Evolutionary conservation across 345 rosid genomes (phyloP), one percentile per base, ranked within the genome.

Genomic region (Hibiscus syriacus): DNA sequence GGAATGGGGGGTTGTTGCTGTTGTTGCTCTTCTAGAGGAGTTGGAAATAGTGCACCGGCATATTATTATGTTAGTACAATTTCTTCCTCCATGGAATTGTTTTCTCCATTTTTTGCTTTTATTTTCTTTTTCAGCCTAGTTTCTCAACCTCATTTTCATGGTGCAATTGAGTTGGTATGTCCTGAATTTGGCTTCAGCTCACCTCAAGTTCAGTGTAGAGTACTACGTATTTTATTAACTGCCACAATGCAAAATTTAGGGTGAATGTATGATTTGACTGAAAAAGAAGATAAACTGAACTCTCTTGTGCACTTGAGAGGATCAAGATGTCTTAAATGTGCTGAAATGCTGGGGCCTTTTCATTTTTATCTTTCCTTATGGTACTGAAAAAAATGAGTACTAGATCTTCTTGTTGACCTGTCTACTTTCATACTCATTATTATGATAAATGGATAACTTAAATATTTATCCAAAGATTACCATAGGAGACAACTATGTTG

Each of bases 1-100:
- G 70, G 77, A 66, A 89, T 92, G 98, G 98, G 98, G 76, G 95
- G 95, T 72, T 89, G 98, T 77, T 92, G 98, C 64, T 92, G 96
- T 73, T 80, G 96, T 22, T 52, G 14, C 80, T 70, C 86, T 75
- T 75, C 86, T 46, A 75, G 80, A 75, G 80, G 85, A 73, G 79
- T 79, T 79, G 88, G 74, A 59, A 69, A 66, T 75, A 62, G 49
- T 67, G 70, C 79, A 30, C 82, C 85, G 22, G 61, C 83, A 13
- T 81, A 78, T 72, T 86, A 80, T 75, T 85, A 82, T 79, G 96
- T 88, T 48, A 74, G 96, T 85, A 66, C 72, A 68, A 12, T 73
- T 30, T 75, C 72, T 41, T 57, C 8, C 67, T 72, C 22, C 61
- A 30, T 39, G 29, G 8, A 39, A 26, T 39, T 27, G n/a, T n/a